Percentiles rank a stretch among this genome's conserved stretches.
Conservation (phyloP, 2,329 filamentous ascomycete species). For the Xylariomycetidae sp. region DNA sequence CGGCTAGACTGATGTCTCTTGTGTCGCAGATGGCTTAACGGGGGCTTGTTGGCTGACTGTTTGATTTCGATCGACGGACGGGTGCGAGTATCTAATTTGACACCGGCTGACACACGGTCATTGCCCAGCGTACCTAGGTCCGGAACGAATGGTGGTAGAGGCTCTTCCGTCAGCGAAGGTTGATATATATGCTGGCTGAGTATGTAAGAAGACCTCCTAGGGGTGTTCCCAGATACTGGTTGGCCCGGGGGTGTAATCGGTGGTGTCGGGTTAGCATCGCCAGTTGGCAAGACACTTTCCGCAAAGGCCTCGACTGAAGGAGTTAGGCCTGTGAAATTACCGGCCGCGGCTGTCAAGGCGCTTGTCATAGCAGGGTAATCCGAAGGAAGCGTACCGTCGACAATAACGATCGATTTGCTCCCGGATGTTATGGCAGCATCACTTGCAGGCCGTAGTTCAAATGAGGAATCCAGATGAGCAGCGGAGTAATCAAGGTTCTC, state of each 20-base stretch:
- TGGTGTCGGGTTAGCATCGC: slow-evolving; percentile 50
- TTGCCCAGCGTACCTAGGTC: slow-evolving; percentile 38
- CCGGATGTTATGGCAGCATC: slow-evolving; percentile 64
- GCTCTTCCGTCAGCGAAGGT: slow-evolving; percentile 31
- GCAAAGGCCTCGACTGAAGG: slow-evolving; percentile 49
- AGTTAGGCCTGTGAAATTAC: no score
- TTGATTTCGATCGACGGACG: slow-evolving; percentile 23
- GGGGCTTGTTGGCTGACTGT: slow-evolving; percentile 27
- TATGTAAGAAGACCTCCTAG: slow-evolving; percentile 52
- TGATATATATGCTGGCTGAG: slow-evolving; percentile 42
- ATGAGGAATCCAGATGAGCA: slow-evolving; percentile 38
- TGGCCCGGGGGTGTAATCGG: slow-evolving; percentile 55
- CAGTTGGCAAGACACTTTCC: slow-evolving; percentile 45
- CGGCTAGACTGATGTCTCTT: slow-evolving; percentile 42
- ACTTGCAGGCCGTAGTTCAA: slow-evolving; percentile 41
- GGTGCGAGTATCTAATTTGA: slow-evolving; percentile 26
- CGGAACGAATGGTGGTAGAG: slow-evolving; percentile 44
- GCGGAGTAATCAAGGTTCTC: slow-evolving; percentile 37
- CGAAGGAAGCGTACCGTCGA: slow-evolving; percentile 60
- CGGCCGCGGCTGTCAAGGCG: slow-evolving; percentile 36
- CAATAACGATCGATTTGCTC: slow-evolving; percentile 88
- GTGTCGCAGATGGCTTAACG: slow-evolving; percentile 34
- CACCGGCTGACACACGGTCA: slow-evolving; percentile 28
- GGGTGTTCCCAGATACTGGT: slow-evolving; percentile 31
- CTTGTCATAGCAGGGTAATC: slow-evolving; percentile 50